Conservation (phyloP, 1,139 yeast species). For the Taphrina deformans region DNA sequence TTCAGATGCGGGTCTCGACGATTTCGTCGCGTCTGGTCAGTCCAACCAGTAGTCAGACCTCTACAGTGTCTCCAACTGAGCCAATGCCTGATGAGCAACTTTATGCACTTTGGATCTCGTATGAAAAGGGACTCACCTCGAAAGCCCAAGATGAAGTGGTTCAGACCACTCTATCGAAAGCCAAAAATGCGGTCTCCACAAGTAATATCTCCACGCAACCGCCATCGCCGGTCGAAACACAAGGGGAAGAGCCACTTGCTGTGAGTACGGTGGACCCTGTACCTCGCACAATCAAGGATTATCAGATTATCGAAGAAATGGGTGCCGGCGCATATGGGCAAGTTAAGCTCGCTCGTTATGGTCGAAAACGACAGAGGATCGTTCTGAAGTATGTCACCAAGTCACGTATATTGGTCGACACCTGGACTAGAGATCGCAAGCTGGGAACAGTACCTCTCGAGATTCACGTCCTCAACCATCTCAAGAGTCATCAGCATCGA, state of each 20-base stretch:
- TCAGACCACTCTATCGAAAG: slow-evolving; percentile 12
- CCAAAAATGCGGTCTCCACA: not conserved
- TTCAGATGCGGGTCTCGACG: slow-evolving; percentile 69
- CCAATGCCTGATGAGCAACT: not conserved
- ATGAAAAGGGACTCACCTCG: slow-evolving; percentile 42
- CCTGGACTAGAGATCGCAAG: slow-evolving; percentile 91
- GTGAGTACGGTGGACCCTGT: slow-evolving; percentile 27
- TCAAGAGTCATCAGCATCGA: slow-evolving; percentile 71
- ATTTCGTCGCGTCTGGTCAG: slow-evolving; percentile 43
- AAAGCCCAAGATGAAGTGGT: slow-evolving; percentile 14
- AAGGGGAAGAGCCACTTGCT: slow-evolving; percentile 20
- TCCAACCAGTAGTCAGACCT: not conserved
- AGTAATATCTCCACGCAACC: slow-evolving; percentile 6
- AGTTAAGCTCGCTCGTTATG: slow-evolving; percentile 75
- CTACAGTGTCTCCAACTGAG: not conserved
- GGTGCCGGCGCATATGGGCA: slow-evolving; percentile 98
- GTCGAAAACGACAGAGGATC: slow-evolving; percentile 61
- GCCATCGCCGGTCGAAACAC: slow-evolving; percentile 5
- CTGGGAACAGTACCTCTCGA: slow-evolving; percentile 94
- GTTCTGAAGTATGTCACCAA: slow-evolving; percentile 88
- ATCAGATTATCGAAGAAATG: slow-evolving; percentile 67
- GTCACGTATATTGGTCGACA: slow-evolving; percentile 88
- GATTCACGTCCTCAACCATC: slow-evolving; percentile 82
- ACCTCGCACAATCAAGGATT: slow-evolving; percentile 69
- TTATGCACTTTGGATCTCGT: slow-evolving; percentile 82